Conservation (phyloP, 495 filamentous ascomycete genomes). For the Xylaria flabelliformis region DNA sequence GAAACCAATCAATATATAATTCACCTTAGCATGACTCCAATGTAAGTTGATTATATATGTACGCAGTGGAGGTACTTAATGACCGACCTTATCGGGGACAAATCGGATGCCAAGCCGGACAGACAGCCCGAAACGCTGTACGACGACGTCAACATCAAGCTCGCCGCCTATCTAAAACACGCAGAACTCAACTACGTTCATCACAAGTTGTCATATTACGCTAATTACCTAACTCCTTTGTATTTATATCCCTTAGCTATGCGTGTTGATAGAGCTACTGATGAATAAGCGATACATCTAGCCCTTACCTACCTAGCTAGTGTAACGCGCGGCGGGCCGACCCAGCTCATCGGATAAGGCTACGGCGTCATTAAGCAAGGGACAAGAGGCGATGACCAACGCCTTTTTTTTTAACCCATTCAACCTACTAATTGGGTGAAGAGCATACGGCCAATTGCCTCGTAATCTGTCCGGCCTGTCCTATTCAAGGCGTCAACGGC, state of each 20-base stretch:
- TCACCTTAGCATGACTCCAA: background rate
- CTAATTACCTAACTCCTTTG: background rate
- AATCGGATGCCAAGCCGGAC: constrained; percentile 29
- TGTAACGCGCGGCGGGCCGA: background rate
- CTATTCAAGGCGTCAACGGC: background rate
- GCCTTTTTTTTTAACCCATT: background rate
- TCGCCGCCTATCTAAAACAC: background rate
- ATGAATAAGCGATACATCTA: background rate
- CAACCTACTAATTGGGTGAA: background rate
- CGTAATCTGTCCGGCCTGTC: background rate
- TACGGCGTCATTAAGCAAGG: background rate
- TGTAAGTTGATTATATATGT: background rate
- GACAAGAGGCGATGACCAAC: background rate
- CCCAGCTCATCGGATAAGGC: background rate
- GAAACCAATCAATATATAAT: background rate
- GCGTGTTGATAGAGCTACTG: background rate
- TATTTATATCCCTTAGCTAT: background rate
- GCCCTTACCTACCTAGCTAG: background rate
- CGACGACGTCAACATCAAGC: constrained; percentile 18
- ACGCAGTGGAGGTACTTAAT: constrained; percentile 1
- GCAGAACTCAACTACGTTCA: background rate
- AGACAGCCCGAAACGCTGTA: constrained; percentile 5
- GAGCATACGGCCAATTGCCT: background rate
- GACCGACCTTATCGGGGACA: constrained; percentile 20
- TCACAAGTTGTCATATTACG: background rate